Evolutionary conservation across 1,139 yeast genomes (phyloP).

Genomic region (Arxiozyma telluris): DNA sequence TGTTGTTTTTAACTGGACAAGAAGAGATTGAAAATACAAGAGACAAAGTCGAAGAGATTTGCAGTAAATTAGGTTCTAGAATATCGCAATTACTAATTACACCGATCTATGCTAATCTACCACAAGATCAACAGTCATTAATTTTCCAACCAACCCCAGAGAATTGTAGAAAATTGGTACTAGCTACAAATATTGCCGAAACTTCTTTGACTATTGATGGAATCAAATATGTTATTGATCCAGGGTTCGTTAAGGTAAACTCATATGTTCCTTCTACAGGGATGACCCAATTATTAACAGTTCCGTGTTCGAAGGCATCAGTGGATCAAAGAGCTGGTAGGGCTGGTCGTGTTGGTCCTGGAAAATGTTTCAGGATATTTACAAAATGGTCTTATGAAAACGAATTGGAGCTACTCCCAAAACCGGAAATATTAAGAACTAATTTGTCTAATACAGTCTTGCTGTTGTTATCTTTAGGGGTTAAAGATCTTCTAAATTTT

Average conservation of each 20-base stretch:
- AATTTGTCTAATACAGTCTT: constrained; percentile 71
- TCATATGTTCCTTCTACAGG: constrained; percentile 75
- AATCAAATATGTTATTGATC: constrained; percentile 78
- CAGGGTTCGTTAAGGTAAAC: constrained; percentile 89
- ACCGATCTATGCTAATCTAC: constrained; percentile 88
- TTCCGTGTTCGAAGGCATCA: constrained; percentile 88
- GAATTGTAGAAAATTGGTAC: constrained; percentile 72
- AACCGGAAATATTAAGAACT: constrained; percentile 82
- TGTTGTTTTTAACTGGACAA: constrained; percentile 88
- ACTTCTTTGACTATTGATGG: constrained; percentile 94
- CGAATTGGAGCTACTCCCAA: constrained; percentile 69
- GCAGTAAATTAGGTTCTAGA: constrained; percentile 51
- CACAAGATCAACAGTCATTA: constrained; percentile 67
- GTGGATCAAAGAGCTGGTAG: constrained; percentile 96
- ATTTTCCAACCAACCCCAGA: constrained; percentile 84
- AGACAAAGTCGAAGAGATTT: constrained; percentile 58
- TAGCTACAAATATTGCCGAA: constrained; percentile 95
- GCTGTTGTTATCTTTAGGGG: constrained; percentile 68
- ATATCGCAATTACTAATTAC: constrained; percentile 62
- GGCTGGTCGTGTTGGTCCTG: constrained; percentile 96
- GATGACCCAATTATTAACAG: constrained; percentile 78
- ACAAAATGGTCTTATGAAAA: constrained; percentile 80
- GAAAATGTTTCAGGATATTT: constrained; percentile 81
- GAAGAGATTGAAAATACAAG: constrained; percentile 86
- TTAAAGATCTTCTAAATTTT: constrained; percentile 70